Evolutionary conservation across 2,329 filamentous ascomycete genomes (phyloP).

Genomic region (Cryphonectria radicalis): DNA sequence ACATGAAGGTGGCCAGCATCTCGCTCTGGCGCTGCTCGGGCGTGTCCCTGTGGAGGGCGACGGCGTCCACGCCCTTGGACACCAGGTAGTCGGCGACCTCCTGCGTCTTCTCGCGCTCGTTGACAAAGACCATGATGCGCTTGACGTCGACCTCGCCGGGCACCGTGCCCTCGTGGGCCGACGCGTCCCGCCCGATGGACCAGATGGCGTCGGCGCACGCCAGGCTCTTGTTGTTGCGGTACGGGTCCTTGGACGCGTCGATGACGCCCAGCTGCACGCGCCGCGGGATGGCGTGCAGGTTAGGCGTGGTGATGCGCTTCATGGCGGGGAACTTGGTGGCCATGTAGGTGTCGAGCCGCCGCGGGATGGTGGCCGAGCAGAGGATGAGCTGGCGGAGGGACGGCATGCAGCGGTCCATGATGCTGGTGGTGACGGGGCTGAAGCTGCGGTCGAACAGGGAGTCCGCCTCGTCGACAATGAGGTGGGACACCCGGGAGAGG

Average conservation of each 20-base stretch:
- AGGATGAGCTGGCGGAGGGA: conserved; percentile 86
- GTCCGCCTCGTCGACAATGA: conserved; percentile 94
- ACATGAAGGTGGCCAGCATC: conserved; percentile 76
- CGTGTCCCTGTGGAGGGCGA: conserved; percentile 84
- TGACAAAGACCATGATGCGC: conserved; percentile 93
- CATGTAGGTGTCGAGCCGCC: conserved; percentile 85
- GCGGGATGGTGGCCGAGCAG: conserved; percentile 95
- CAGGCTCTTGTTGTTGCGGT: conserved; percentile 88
- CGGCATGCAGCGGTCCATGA: conserved; percentile 80
- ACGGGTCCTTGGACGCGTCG: conserved; percentile 89
- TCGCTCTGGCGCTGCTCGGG: conserved; percentile 77
- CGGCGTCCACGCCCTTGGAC: conserved; percentile 85
- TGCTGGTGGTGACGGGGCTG: conserved; percentile 76
- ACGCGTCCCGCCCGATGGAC: conserved; percentile 81
- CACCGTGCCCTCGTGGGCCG: conserved; percentile 58
- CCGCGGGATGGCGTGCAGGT: conserved; percentile 92
- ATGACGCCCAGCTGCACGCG: conserved; percentile 93
- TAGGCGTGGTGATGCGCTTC: conserved; percentile 86
- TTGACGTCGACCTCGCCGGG: conserved; percentile 70
- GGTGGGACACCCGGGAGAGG: conserved; percentile 84
- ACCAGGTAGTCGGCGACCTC: conserved; percentile 79
- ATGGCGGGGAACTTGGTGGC: conserved; percentile 81
- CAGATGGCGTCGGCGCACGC: conserved; percentile 96
- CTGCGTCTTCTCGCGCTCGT: conserved; percentile 87
- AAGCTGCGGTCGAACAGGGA: conserved; percentile 95